These are phyloP conservation scores for Coleophoma eucalyptorum DNA, from an alignment of 2,329 filamentous ascomycete genomes.

Conservation along the genomic window DNA sequence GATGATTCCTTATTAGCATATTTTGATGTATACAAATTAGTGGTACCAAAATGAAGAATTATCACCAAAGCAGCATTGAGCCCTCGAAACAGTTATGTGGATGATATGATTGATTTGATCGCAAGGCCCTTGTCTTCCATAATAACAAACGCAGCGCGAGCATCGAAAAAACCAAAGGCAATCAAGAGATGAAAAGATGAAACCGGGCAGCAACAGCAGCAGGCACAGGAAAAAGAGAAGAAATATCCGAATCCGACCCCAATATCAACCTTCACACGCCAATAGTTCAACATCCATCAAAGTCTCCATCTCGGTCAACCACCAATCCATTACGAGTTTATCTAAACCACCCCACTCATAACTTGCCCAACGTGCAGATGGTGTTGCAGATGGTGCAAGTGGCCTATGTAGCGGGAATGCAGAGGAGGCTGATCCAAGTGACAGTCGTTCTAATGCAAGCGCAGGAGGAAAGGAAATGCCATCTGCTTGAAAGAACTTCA, in stretches of 20 bases:
- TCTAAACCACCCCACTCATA: conserved; percentile 14
- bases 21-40: too few species aligned
- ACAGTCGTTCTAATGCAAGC: conserved; percentile 25
- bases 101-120: conserved; percentile 2
- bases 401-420: conserved; percentile 24
- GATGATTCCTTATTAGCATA: too few species aligned
- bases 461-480: conserved; percentile 19
- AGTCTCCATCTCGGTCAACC: conserved; percentile 15
- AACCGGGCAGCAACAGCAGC: background rate
- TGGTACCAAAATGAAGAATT: too few species aligned
- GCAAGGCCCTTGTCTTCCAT: conserved; percentile 10
- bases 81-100: too few species aligned
- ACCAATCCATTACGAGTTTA: conserved; percentile 20
- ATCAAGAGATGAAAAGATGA: conserved; percentile 9
- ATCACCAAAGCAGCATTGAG: too few species aligned
- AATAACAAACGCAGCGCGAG: conserved; percentile 12
- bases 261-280: conserved; percentile 19
- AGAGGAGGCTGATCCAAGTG: conserved; percentile 24
- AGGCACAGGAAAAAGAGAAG: background rate
- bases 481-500: conserved; percentile 3
- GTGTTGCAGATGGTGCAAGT: conserved; percentile 17
- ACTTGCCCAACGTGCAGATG: conserved; percentile 11
- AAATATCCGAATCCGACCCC: conserved; percentile 12
- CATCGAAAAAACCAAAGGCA: conserved; percentile 6
- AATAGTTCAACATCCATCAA: conserved; percentile 11